Evolutionary conservation across 2,329 filamentous ascomycete species (phyloP), one percentile per base, ranked within the genome.

Genomic region (Neonectria punicea): DNA sequence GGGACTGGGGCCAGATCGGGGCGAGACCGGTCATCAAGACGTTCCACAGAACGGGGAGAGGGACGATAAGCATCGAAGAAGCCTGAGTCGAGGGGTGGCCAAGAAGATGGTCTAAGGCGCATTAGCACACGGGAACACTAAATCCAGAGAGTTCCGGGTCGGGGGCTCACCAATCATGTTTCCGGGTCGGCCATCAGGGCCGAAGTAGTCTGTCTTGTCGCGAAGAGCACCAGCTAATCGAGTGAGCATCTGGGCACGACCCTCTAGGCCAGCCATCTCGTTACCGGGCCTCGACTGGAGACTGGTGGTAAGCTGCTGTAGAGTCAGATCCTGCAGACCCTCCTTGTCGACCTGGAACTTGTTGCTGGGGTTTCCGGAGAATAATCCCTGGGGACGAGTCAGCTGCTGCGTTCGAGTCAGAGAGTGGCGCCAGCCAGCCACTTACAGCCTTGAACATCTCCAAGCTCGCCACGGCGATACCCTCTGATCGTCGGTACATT

Each of bases 311-410:
- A 99, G 85, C 64, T 87, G 85, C 34, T 93, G 89, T 11, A 91
- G 85, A 0, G 92, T 96, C 62, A 98, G 80, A 61, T 84, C 89
- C 72, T 88, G 89, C 70, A 99, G 83, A 0, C 91, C 96, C 6
- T 89, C 88, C 68, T 91, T 93, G 81, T 99, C 95, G 30, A 98
- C 96, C 78, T 97, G 94, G 75, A 89, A 93, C 55, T 93, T 94
- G 80, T 97, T 93, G 63, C 82, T 86, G 3, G 88, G 84, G 76
- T 95, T 89, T 79, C 94, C 92, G 69, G 94, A 97, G 81, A 98
- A 98, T 36, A 93, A 76, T 36, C 96, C 96, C 83, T 88, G 60
- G 53, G 5, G 7, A 41, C 47, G 43, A n/a, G 49, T 76, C 57
- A 74, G 75, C 36, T 65, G 51, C n/a, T 47, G 47, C 14, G 32